Evolutionary conservation across 2,329 filamentous ascomycete genomes (phyloP).

Genomic region (Tothia fuscella): DNA sequence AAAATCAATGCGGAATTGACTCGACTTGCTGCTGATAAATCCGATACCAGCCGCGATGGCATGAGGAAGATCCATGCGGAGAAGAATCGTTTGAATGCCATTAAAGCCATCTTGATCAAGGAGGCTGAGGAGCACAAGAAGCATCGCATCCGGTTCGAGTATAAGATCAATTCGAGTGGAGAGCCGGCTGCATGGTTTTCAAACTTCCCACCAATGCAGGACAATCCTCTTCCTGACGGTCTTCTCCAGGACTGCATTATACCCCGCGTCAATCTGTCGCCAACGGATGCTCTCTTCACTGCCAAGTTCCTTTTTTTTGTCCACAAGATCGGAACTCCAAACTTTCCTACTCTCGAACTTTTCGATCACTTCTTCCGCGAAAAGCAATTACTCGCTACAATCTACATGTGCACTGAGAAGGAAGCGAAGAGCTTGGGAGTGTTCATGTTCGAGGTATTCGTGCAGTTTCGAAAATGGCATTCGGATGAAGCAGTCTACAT

Average conservation of each 20-base stretch:
- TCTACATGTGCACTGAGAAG: slow-evolving; percentile 80
- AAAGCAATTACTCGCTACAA: slow-evolving; percentile 66
- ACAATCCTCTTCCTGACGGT: slow-evolving; percentile 56
- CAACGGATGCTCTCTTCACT: slow-evolving; percentile 77
- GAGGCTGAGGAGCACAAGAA: slow-evolving; percentile 33
- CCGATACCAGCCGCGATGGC: slow-evolving; percentile 57
- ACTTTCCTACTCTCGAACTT: slow-evolving; percentile 75
- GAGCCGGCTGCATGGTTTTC: slow-evolving; percentile 73
- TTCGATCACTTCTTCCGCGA: slow-evolving; percentile 76
- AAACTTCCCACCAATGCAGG: slow-evolving; percentile 45
- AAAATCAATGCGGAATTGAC: slow-evolving; percentile 10
- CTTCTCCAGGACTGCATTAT: slow-evolving; percentile 85
- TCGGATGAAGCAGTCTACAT: slow-evolving; percentile 64
- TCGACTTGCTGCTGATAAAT: slow-evolving; percentile 56
- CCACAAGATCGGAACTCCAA: slow-evolving; percentile 70
- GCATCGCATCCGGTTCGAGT: not conserved
- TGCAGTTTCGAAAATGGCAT: slow-evolving; percentile 77
- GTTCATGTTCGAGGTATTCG: slow-evolving; percentile 72
- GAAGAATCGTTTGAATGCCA: slow-evolving; percentile 55
- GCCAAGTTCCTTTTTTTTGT: slow-evolving; percentile 80
- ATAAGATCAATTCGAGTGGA: slow-evolving; percentile 49
- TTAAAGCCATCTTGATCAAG: slow-evolving; percentile 56
- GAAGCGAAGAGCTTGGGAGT: slow-evolving; percentile 90
- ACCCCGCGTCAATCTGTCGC: slow-evolving; percentile 74
- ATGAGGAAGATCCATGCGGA: slow-evolving; percentile 56